Evolutionary conservation across 2,329 filamentous ascomycete genomes (phyloP), one percentile per base, ranked within the genome.

Genomic region (Helicocarpus griseus): DNA sequence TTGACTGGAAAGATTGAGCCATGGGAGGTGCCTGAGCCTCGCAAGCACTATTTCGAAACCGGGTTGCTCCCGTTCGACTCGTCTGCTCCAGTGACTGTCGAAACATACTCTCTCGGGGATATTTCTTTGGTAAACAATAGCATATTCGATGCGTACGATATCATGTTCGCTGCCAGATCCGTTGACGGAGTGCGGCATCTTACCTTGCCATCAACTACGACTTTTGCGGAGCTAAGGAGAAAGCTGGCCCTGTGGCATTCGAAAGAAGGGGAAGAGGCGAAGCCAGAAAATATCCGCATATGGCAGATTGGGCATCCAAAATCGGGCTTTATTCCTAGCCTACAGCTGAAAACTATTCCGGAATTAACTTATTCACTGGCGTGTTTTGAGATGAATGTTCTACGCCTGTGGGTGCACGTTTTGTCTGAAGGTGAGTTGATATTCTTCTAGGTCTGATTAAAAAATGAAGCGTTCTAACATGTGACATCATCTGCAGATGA

Each of bases 11-110:
- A 65, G 8, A 63, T 71, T 56, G 73, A 72, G 39, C 72, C 71
- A 52, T 80, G 77, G 75, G 60, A 73, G 11, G 67, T 73, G 4
- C 65, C 75, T 0, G 58, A 67, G 2, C 68, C 70, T 31, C 49
- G 70, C 39, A 65, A 66, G 46, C 59, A 65, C 56, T 77, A 69
- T 51, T 68, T 71, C 29, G 61, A 68, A 33, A 63, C 56, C 3
- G 64, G 66, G 1, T 41, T 54, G 14, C 50, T 54, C 26, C 41
- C 52, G 9, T 40, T 53, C 5, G 29, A 17, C n/a, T 40, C 47
- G 14, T 19, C 19, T 6, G 11, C 33, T 13, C 31, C 47, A 5
- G 49, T 73, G 26, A 59, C 66, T 14, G 60, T 73, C 26, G 71
- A 73, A 50, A 56, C 72, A 2, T 73, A 71, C 53, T 65, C 65